Conservation (phyloP, 2,329 filamentous ascomycete species). For the Fusarium setosum region DNA sequence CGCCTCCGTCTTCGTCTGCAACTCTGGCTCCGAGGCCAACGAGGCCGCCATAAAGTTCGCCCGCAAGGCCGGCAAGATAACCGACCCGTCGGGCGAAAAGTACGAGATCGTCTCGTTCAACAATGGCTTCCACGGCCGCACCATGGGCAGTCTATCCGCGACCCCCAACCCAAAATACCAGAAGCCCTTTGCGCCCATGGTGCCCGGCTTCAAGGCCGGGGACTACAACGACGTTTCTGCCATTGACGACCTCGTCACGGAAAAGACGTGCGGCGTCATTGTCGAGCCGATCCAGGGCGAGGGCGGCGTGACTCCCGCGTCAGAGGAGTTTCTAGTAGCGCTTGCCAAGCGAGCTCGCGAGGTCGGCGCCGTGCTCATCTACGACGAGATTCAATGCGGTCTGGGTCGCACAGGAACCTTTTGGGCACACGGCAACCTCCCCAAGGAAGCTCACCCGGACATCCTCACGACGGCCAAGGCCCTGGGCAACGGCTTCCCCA, state of each 20-base stretch:
- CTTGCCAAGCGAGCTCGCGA: conserved; percentile 87
- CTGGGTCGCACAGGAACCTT: conserved; percentile 86
- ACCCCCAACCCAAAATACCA: conserved; percentile 99
- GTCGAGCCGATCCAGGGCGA: conserved; percentile 98
- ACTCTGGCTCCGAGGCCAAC: conserved; percentile 96
- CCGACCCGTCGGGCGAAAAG: conserved; percentile 79
- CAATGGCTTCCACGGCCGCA: conserved; percentile 94
- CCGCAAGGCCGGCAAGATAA: conserved; percentile 84
- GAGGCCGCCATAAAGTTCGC: conserved; percentile 98
- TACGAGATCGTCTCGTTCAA: conserved; percentile 90
- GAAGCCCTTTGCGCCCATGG: conserved; percentile 92
- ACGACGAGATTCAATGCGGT: conserved; percentile 98
- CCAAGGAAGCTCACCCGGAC: conserved; percentile 87
- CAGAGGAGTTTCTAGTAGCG: conserved; percentile 83
- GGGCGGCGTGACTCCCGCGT: conserved; percentile 88
- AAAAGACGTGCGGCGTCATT: conserved; percentile 92
- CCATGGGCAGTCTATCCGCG: conserved; percentile 94
- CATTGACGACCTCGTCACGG: conserved; percentile 80
- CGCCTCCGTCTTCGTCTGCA: conserved; percentile 88
- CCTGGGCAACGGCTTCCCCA: conserved; percentile 94
- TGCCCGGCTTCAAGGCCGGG: conserved; percentile 91
- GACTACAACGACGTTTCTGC: conserved; percentile 83
- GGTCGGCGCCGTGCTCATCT: conserved; percentile 89
- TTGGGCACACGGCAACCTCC: conserved; percentile 86
- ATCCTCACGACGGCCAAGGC: conserved; percentile 96